Base-by-base conservation (phyloP, 495 filamentous ascomycete genomes). In the Xylaria curta region DNA sequence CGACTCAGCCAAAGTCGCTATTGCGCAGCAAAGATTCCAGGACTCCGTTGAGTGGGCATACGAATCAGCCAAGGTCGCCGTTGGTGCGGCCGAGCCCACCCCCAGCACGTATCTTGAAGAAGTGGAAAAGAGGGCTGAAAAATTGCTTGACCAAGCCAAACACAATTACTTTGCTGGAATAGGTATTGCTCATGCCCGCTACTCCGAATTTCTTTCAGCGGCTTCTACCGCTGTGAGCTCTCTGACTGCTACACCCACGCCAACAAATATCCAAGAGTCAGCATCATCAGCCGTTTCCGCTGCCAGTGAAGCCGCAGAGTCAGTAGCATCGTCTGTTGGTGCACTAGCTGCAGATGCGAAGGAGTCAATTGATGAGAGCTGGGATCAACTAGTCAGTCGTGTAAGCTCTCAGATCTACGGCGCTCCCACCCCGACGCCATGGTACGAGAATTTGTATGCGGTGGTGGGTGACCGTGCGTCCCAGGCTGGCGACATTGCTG, bases 151-250 rank as follows among this genome's bases (percentile, higher is more conserved):
- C 68, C 81, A 87, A 53, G 90, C 91, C 36, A 89, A 88, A 72
- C 84, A 89, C 66, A 91, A 90, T 73, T 96, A 94, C 78, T 94
- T 94, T 73, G 90, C 93, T 68, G 91, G 89, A 12, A 73, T 95
- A 66, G 93, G 93, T 19, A 73, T 93, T 26, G 93, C 93, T 3
- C 91, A 96, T 76, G 92, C 90, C 54, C 88, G 89, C 24, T 95
- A 94, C 74, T 89, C 91, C 12, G 89, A 90, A 36, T 94, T 95
- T 74, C 71, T 94, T 8, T 85, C 84, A 15, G 89, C 91, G 10
- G 92, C 91, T 28, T 92, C 90, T 26, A 84, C 85, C 4, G 91
- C 88, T 26, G 79, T 90, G 21, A 86, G 81, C 72, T 86, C 85
- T 42, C 70, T 88, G 51, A 84, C 82, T 0, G 84, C 83, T 5